A percentile compares a stretch with the other conserved stretches of the same genome.
These are phyloP conservation scores for Psilocybe cubensis DNA, from an alignment of 768 basidiomycete species.

Conservation along the genomic window DNA sequence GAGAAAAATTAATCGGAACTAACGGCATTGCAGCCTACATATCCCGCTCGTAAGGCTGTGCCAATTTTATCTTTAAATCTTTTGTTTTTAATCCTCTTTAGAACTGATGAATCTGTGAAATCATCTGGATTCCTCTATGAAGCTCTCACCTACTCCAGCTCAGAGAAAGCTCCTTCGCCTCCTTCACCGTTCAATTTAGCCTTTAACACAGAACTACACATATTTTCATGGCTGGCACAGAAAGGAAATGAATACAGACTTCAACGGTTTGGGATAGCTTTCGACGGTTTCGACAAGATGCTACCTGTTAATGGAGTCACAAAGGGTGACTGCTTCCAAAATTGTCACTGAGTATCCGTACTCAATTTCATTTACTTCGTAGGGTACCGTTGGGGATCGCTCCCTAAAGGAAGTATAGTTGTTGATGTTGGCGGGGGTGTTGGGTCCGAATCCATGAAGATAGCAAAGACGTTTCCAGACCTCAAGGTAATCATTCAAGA, in stretches of 20 bases:
- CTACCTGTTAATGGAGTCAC: slow-evolving; percentile 17
- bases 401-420: slow-evolving; percentile 23
- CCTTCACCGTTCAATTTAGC: slow-evolving; percentile 18
- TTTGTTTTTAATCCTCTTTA: neutral
- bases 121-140: slow-evolving; percentile 22
- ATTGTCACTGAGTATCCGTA: neutral
- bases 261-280: slow-evolving; percentile 28
- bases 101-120: slow-evolving; percentile 12
- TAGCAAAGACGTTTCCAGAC: slow-evolving; percentile 22
- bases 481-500: slow-evolving; percentile 31
- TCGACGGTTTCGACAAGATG: slow-evolving; percentile 20
- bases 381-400: slow-evolving; percentile 29
- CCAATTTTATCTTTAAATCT: neutral
- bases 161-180: neutral
- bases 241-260: slow-evolving; percentile 26
- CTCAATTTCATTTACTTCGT: neutral
- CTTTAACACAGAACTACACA: slow-evolving; percentile 18
- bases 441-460: slow-evolving; percentile 24
- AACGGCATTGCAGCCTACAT: slow-evolving; percentile 7
- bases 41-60: slow-evolving; percentile 5
- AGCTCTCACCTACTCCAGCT: slow-evolving; percentile 19
- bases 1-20: slow-evolving; percentile 8
- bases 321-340: slow-evolving; percentile 10
- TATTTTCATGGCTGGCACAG: slow-evolving; percentile 23
- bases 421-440: slow-evolving; percentile 36